A percentile compares a stretch with the other conserved stretches of the same genome.
These are phyloP conservation scores for Myxozyma lipomycoides DNA, from an alignment of 805 yeast genomes.

Conservation along the genomic window DNA sequence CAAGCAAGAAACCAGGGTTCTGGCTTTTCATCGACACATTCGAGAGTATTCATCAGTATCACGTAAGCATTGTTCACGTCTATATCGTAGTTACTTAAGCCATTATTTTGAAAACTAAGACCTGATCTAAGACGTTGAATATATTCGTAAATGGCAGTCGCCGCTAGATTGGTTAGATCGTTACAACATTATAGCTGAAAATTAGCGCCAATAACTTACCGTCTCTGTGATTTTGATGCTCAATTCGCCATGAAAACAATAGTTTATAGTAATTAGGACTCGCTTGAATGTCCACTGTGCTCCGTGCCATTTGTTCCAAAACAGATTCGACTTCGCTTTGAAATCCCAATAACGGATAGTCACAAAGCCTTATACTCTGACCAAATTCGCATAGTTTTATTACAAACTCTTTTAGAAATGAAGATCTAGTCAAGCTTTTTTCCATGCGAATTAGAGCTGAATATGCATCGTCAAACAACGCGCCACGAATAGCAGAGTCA, in stretches of 20 bases:
- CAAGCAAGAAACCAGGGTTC: constrained; percentile 40
- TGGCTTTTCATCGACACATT: constrained; percentile 38
- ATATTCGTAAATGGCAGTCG: constrained; percentile 40
- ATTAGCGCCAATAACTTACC: constrained; percentile 22
- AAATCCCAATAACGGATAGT: constrained; percentile 46
- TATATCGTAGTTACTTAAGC: constrained; percentile 20
- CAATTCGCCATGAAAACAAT: constrained; percentile 49
- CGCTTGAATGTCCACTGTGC: constrained; percentile 33
- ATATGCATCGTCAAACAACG: constrained; percentile 29
- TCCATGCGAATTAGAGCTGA: constrained; percentile 12
- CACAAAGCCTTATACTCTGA: constrained; percentile 41
- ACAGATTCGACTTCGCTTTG: constrained; percentile 44
- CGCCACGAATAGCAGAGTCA: constrained; percentile 16
- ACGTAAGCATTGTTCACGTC: constrained; percentile 27
- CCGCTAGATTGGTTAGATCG: constrained; percentile 30
- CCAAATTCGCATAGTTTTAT: constrained; percentile 42
- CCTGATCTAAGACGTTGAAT: constrained; percentile 33
- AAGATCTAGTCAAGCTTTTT: neutral
- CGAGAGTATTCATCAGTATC: constrained; percentile 27
- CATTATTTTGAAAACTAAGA: constrained; percentile 4
- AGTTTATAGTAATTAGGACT: constrained; percentile 48
- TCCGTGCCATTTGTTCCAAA: constrained; percentile 37
- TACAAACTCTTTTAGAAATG: constrained; percentile 38
- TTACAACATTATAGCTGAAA: neutral
- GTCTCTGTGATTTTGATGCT: constrained; percentile 50